Evolutionary conservation across 2,329 filamentous ascomycete genomes (phyloP).

Genomic region (Orbilia ellipsospora): DNA sequence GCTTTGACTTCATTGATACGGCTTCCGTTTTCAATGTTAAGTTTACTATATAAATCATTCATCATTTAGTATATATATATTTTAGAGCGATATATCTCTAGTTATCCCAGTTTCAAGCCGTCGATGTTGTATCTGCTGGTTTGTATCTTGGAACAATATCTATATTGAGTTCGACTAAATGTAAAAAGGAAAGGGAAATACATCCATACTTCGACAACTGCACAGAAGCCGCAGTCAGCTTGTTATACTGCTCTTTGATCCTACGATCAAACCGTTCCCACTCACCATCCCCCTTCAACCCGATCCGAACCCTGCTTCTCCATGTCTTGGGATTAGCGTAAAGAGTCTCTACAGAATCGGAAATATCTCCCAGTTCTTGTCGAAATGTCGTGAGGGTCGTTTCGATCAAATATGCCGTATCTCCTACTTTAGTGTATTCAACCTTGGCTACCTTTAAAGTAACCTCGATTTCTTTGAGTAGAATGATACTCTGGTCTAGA

Average conservation of each 20-base stretch:
- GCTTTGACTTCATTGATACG: slow-evolving; percentile 23
- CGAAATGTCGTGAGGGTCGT: slow-evolving; percentile 13
- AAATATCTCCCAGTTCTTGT: slow-evolving; percentile 23
- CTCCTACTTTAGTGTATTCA: slow-evolving; percentile 20
- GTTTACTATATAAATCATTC: slow-evolving; percentile 12
- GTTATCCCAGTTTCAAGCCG: not conserved
- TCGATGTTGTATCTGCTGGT: not conserved
- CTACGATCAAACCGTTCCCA: slow-evolving; percentile 37
- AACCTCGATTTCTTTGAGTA: slow-evolving; percentile 5
- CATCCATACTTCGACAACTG: slow-evolving; percentile 52
- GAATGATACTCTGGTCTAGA: slow-evolving; percentile 19
- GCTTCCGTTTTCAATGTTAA: slow-evolving; percentile 27
- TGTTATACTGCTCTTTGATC: slow-evolving; percentile 27
- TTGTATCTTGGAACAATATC: no score
- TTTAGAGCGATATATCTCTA: not conserved
- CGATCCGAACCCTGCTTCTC: slow-evolving; percentile 30
- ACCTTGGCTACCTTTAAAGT: slow-evolving; percentile 14
- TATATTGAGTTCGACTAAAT: not conserved
- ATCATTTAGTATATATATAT: slow-evolving; percentile 5
- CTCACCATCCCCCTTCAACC: slow-evolving; percentile 40
- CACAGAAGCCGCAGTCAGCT: slow-evolving; percentile 48
- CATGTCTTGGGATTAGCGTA: slow-evolving; percentile 27
- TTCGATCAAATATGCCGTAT: slow-evolving; percentile 20
- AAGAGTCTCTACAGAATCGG: slow-evolving; percentile 10
- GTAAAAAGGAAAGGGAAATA: not conserved